Evolutionary conservation across 345 rosid genomes (phyloP).

Genomic region (Corymbia maculata): DNA sequence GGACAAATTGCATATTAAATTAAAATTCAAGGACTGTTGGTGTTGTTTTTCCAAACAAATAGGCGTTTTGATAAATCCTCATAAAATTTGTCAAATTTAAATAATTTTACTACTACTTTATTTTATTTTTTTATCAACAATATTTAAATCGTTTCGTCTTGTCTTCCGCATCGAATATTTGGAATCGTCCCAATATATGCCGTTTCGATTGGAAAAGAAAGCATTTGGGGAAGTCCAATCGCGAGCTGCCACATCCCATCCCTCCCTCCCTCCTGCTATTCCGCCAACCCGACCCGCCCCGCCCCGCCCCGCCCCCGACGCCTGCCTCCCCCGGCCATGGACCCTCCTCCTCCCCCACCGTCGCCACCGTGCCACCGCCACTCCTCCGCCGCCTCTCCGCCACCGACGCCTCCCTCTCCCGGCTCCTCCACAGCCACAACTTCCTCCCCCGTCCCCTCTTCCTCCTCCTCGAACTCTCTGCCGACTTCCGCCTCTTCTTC

Average conservation of each 20-base stretch:
- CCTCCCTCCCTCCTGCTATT: too few species aligned
- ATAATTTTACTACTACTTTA: background rate
- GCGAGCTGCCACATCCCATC: background rate
- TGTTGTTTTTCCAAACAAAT: background rate
- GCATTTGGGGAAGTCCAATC: background rate
- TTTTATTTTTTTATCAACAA: background rate
- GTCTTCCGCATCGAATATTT: background rate
- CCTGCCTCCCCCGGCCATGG: background rate
- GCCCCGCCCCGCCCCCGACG: background rate
- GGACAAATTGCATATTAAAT: too few species aligned
- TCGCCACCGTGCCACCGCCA: background rate
- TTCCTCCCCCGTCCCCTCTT: slow-evolving; percentile 37
- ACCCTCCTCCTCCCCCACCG: background rate
- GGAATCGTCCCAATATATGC: background rate
- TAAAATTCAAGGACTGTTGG: too few species aligned
- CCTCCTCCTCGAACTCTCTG: slow-evolving; percentile 63
- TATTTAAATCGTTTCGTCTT: background rate
- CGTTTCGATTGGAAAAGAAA: background rate
- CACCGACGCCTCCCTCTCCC: slow-evolving; percentile 43
- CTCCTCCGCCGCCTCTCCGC: slow-evolving; percentile 20
- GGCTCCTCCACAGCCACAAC: slow-evolving; percentile 40
- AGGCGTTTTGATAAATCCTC: background rate
- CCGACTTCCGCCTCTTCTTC: slow-evolving; percentile 80
- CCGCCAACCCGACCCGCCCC: background rate
- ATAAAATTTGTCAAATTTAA: background rate